Base-by-base conservation (phyloP, 225 moss, liverwort and hornwort species). In the Asterella californica region DNA sequence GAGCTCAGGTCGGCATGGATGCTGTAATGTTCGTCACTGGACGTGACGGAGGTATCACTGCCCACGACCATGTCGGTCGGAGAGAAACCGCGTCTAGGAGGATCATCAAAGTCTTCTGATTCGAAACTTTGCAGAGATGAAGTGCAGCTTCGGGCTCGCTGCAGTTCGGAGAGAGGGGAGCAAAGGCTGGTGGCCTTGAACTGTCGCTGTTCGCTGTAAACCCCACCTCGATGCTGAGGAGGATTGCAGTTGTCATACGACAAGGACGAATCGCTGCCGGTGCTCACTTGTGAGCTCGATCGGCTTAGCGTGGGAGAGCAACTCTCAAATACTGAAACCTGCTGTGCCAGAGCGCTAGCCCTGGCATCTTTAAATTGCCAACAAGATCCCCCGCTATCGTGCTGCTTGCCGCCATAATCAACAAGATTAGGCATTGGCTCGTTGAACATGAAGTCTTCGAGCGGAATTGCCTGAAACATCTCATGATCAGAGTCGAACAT, bases 161-260 rank as follows among this genome's bases (percentile, higher is more conserved):
- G 74, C 66, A 66, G 65, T 66, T 66, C 65, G 79, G 85, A 85
- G 82, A 85, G 82, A 82, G 85, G 82, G 85, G 85, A 85, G 74
- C 85, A 82, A 79, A 85, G 79, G 75, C 76, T 74, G 49, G 84
- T 0, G 36, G 54, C 57, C 79, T 68, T 75, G 78, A 70, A 19
- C 46, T 64, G 76, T 65, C 7, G 42, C 42, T 42, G 42, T 33
- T 76, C 37, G 29, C 32, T 34, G 60, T 25, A 37, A 62, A 59
- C 18, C 76, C 45, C 62, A 81, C 78, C 73, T 21, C 53, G 46
- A 17, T 27, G 24, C 27, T 68, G 61, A 7, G 42, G 37, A 63
- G 60, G 54, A 69, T 49, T 30, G 76, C 60, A 65, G 55, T 81
- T 61, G 24, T 82, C 71, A 17, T 74, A 66, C 38, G 82, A 72